Percentiles rank a stretch among this genome's conserved stretches.
These are phyloP conservation scores for Sanguinoderma infundibulare DNA, from an alignment of 1,284 basidiomycete genomes.

Conservation along the genomic window DNA sequence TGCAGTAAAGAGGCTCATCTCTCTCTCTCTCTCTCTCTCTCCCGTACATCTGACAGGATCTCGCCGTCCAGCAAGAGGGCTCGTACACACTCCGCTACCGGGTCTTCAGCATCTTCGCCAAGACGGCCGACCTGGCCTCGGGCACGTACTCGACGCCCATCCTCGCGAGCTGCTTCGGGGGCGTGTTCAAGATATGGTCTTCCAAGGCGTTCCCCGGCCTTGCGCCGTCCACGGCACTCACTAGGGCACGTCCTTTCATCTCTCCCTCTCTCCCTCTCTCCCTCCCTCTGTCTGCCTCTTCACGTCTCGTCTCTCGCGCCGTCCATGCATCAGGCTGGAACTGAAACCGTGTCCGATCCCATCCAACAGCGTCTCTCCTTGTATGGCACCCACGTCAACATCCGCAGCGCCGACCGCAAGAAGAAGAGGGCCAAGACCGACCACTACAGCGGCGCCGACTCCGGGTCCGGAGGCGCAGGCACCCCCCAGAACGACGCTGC, in stretches of 20 bases:
- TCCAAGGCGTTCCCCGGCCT: conserved; percentile 83
- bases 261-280: too few relatives aligned
- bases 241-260: conserved; percentile 55
- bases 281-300: too few relatives aligned
- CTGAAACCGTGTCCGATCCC: neutral
- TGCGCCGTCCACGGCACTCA: conserved; percentile 72
- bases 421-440: neutral
- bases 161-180: conserved; percentile 74
- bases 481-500: neutral
- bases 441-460: neutral
- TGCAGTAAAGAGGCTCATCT: too few relatives aligned
- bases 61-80: conserved; percentile 34
- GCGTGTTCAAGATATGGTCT: conserved; percentile 71
- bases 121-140: conserved; percentile 7
- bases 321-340: neutral
- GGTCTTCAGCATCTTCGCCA: conserved; percentile 29
- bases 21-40: too few relatives aligned
- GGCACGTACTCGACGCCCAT: conserved; percentile 47
- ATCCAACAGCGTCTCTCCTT: conserved; percentile 1
- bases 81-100: conserved; percentile 33
- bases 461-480: neutral
- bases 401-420: conserved; percentile 1
- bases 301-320: too few relatives aligned
- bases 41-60: conserved; percentile 22
- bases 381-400: conserved; percentile 3